phyloP scores from a whole-genome alignment of 1,284 basidiomycete genomes.

The Erythrobasidium hasegawianum region DNA sequence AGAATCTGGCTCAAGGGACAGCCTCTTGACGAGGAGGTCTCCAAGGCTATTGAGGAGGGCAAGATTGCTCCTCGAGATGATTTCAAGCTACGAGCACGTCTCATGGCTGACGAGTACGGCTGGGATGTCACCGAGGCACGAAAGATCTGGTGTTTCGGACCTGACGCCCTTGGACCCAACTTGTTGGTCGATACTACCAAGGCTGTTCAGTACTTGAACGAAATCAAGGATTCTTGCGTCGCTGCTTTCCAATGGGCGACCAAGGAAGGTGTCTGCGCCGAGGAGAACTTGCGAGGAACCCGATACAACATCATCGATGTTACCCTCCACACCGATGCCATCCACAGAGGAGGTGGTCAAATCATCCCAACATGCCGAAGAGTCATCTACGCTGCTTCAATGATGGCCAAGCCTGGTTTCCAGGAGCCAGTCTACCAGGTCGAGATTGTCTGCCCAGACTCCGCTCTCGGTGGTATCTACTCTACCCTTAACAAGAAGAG shows the following conservation, averaged over 20 bases:
- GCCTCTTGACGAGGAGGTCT: conserved; percentile 91
- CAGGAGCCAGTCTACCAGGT: conserved; percentile 98
- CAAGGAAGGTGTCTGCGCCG: conserved; percentile 93
- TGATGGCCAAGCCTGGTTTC: conserved; percentile 84
- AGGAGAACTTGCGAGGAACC: conserved; percentile 98
- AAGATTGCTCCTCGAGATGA: conserved; percentile 89
- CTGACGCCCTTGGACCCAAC: conserved; percentile 96
- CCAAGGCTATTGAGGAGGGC: conserved; percentile 86
- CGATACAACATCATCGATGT: conserved; percentile 96
- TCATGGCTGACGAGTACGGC: conserved; percentile 91
- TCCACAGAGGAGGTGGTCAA: conserved; percentile 99
- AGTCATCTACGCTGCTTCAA: conserved; percentile 90
- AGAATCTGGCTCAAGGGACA: conserved; percentile 90
- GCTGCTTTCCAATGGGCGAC: conserved; percentile 99
- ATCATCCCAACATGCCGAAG: conserved; percentile 94
- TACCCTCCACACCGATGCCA: conserved; percentile 95
- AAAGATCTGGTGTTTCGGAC: conserved; percentile 99
- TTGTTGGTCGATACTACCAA: conserved; percentile 97
- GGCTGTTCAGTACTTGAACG: conserved; percentile 56
- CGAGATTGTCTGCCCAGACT: conserved; percentile 98
- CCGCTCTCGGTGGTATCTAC: conserved; percentile 98
- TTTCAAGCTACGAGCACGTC: conserved; percentile 92
- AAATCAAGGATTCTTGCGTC: conserved; percentile 99
- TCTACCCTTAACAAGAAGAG: conserved; percentile 87
- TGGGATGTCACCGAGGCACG: conserved; percentile 99